Evolutionary conservation across 2,329 filamentous ascomycete genomes (phyloP).

Genomic region (Beauveria caledonica): DNA sequence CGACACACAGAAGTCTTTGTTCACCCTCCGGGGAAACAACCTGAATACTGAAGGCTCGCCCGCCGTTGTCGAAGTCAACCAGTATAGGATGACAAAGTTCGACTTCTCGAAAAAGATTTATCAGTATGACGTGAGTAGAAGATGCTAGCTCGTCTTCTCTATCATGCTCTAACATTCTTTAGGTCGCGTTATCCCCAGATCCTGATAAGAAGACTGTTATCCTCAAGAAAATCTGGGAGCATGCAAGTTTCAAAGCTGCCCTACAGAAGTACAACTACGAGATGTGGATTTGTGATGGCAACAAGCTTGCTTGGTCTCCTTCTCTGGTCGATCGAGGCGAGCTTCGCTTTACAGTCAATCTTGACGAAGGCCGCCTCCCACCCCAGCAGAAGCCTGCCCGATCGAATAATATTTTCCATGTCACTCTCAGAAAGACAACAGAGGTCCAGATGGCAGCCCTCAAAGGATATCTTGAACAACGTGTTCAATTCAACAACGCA

Average conservation of each 20-base stretch:
- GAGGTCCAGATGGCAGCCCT: slow-evolving; percentile 60
- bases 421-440: slow-evolving; percentile 59
- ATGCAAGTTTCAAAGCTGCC: slow-evolving; percentile 46
- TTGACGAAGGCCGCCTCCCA: slow-evolving; percentile 58
- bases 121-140: slow-evolving; percentile 72
- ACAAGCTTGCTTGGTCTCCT: slow-evolving; percentile 71
- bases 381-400: slow-evolving; percentile 20
- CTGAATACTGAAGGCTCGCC: slow-evolving; percentile 51
- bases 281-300: slow-evolving; percentile 70
- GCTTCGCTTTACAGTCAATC: slow-evolving; percentile 54
- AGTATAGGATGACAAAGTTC: slow-evolving; percentile 58
- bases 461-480: slow-evolving; percentile 54
- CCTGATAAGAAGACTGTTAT: slow-evolving; percentile 53
- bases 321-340: slow-evolving; percentile 37
- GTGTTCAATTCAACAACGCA: slow-evolving; percentile 51
- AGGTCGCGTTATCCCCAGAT: slow-evolving; percentile 60
- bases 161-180: neutral
- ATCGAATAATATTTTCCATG: slow-evolving; percentile 42
- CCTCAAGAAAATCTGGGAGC: slow-evolving; percentile 70
- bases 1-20: slow-evolving; percentile 26
- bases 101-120: slow-evolving; percentile 53
- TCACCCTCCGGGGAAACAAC: slow-evolving; percentile 25
- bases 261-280: slow-evolving; percentile 39
- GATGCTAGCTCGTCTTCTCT: too few relatives aligned
- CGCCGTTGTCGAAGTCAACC: slow-evolving; percentile 57